phyloP scores from a whole-genome alignment of 345 rosid species.

The Acer negundo region DNA sequence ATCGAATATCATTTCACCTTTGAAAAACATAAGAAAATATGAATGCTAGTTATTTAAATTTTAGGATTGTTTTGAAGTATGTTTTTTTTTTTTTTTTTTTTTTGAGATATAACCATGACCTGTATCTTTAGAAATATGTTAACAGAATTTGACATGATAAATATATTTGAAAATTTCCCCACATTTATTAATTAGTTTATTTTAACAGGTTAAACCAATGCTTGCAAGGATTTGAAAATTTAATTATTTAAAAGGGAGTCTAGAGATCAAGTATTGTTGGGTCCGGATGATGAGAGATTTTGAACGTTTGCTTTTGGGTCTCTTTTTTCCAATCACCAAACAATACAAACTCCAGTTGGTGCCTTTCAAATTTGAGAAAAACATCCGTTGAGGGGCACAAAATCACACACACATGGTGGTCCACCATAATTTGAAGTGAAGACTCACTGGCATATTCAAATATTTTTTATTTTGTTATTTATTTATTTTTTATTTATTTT shows the following conservation, averaged over 20 bases:
- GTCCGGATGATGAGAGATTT: background rate
- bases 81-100: no score
- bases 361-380: slow-evolving; percentile 6
- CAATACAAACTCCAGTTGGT: background rate
- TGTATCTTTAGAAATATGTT: background rate
- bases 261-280: no score
- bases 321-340: background rate
- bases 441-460: background rate
- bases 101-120: no score
- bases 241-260: background rate
- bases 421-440: slow-evolving; percentile 2
- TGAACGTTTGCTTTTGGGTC: background rate
- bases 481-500: no score
- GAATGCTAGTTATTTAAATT: no score
- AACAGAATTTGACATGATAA: background rate
- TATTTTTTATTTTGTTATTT: background rate
- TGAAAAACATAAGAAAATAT: no score
- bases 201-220: background rate
- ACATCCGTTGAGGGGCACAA: background rate
- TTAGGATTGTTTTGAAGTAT: background rate
- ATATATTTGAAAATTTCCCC: no score
- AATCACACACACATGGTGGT: background rate
- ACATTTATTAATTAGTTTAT: no score
- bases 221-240: background rate
- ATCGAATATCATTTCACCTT: no score